Percentiles rank a stretch among this genome's conserved stretches.
phyloP scores from a whole-genome alignment of 2,329 filamentous ascomycete genomes.

The Aureobasidium sp. region DNA sequence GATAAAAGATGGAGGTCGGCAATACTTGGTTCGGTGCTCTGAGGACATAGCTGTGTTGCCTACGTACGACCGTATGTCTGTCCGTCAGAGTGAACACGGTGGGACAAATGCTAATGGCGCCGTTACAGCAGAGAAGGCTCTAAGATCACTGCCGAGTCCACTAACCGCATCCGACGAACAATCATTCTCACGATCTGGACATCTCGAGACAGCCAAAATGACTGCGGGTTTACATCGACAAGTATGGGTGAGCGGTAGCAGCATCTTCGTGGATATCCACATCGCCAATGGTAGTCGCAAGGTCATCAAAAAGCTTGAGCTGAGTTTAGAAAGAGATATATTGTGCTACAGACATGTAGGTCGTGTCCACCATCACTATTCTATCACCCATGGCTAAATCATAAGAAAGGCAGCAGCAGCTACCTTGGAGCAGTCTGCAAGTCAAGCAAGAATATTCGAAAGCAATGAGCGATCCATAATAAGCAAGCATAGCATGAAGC shows the following conservation, averaged over 20 bases:
- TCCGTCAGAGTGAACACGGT: not conserved
- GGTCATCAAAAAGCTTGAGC: conserved; percentile 43
- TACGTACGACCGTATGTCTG: conserved; percentile 45
- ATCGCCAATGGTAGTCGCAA: conserved; percentile 46
- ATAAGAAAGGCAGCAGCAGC: conserved; percentile 38
- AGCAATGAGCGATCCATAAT: conserved; percentile 45
- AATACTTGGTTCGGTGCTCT: conserved; percentile 44
- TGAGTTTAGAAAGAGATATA: conserved; percentile 46
- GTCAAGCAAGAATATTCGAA: conserved; percentile 47
- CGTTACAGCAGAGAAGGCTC: conserved; percentile 43
- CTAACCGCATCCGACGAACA: conserved; percentile 45
- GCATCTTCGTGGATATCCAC: conserved; percentile 49
- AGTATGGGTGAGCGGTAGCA: conserved; percentile 52
- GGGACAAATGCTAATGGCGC: not conserved
- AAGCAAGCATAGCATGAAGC: conserved; percentile 37
- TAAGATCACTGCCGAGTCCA: conserved; percentile 47
- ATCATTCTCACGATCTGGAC: conserved; percentile 33
- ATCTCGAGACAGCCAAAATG: conserved; percentile 40
- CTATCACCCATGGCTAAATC: conserved; percentile 18
- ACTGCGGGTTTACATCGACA: conserved; percentile 51
- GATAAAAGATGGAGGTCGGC: conserved; percentile 42
- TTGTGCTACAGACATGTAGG: conserved; percentile 45
- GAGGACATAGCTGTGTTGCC: conserved; percentile 46
- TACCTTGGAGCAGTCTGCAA: conserved; percentile 43
- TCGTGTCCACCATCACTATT: not conserved